A percentile compares a stretch with the other conserved stretches of the same genome.
phyloP scores from a whole-genome alignment of 129 eudicot species.

The Pulicaria dysenterica region DNA sequence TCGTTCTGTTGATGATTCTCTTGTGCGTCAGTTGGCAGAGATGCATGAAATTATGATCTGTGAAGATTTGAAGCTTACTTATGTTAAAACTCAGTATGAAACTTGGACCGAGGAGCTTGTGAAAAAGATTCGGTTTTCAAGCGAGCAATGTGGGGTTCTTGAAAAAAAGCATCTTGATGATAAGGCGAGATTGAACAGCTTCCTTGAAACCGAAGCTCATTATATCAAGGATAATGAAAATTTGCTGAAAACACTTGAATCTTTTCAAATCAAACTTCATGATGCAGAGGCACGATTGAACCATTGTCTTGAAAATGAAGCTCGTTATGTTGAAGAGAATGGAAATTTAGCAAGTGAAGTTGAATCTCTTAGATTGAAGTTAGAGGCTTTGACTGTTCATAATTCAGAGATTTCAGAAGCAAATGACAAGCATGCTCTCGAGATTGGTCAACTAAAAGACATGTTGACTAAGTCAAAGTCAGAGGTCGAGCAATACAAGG shows the following conservation, averaged over 20 bases:
- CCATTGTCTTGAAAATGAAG: constrained; percentile 34
- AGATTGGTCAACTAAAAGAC: constrained; percentile 27
- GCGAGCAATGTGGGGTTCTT: constrained; percentile 40
- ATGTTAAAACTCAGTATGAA: constrained; percentile 47
- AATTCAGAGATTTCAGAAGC: constrained; percentile 44
- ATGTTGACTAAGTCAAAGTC: constrained; percentile 27
- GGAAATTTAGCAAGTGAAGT: constrained; percentile 27
- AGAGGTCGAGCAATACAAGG: constrained; percentile 4
- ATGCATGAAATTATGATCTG: constrained; percentile 44
- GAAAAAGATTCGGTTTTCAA: constrained; percentile 38
- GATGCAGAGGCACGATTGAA: constrained; percentile 27
- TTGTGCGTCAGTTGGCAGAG: constrained; percentile 40
- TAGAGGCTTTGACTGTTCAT: constrained; percentile 42
- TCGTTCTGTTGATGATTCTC: constrained; percentile 24
- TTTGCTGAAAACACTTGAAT: constrained; percentile 35
- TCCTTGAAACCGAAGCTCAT: constrained; percentile 36
- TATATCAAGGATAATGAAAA: constrained; percentile 45
- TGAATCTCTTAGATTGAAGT: constrained; percentile 46
- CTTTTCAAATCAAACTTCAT: constrained; percentile 21
- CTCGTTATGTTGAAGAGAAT: constrained; percentile 43
- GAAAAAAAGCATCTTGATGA: constrained; percentile 40
- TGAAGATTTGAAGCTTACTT: constrained; percentile 52
- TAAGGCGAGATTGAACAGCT: constrained; percentile 7
- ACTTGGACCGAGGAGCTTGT: constrained; percentile 43
- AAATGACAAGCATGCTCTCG: constrained; percentile 23